Evolutionary conservation across 192 early-diverging fungal genomes (phyloP).

Genomic region (Physocladia obscura): DNA sequence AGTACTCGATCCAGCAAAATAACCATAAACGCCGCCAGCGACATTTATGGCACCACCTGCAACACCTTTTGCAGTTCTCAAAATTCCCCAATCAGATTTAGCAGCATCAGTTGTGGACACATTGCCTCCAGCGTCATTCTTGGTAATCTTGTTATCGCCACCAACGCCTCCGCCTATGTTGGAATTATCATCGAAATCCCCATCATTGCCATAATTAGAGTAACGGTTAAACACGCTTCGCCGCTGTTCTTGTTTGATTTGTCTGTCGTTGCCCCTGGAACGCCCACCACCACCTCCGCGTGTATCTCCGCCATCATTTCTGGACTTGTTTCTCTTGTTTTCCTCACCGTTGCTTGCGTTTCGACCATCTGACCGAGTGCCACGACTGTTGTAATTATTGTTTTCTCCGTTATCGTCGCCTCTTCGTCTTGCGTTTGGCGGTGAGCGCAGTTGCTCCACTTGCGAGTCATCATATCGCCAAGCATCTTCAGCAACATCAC

Average conservation of each 20-base stretch:
- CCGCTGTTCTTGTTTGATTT: no score
- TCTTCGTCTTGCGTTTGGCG: no score
- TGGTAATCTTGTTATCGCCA: not conserved
- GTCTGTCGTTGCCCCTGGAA: no score
- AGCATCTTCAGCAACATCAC: not conserved
- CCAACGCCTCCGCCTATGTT: not conserved
- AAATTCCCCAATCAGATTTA: constrained; percentile 26
- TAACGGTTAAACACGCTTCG: no score
- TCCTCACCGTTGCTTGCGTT: not conserved
- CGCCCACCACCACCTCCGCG: not conserved
- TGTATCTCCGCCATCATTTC: not conserved
- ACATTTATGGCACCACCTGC: not conserved
- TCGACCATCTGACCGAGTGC: not conserved
- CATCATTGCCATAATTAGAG: not conserved
- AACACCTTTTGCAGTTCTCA: constrained; percentile 17
- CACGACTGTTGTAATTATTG: not conserved
- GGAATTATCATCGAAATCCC: not conserved
- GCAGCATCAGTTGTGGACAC: not conserved
- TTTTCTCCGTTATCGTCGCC: not conserved
- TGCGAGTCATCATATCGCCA: not conserved
- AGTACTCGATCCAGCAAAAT: constrained; percentile 3
- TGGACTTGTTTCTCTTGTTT: not conserved
- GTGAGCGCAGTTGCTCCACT: not conserved
- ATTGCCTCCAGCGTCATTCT: not conserved
- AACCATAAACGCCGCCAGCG: constrained; percentile 21